phyloP scores from a whole-genome alignment of 1,139 yeast genomes.

The Blastobotrys aristatus region DNA sequence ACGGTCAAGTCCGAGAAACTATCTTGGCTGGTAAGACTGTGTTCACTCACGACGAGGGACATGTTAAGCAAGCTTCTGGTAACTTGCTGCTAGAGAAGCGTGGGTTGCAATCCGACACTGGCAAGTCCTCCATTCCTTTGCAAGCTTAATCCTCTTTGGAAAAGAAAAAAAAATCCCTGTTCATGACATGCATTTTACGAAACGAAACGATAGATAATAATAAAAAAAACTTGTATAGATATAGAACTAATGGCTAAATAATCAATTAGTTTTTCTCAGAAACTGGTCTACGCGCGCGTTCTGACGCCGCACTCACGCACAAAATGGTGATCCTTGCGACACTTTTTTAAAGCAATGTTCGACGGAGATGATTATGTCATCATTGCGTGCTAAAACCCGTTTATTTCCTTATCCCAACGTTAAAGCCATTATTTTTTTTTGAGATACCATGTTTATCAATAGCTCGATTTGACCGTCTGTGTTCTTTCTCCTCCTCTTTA shows the following conservation, averaged over 20 bases:
- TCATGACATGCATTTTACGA: background rate
- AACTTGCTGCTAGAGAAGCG: conserved; percentile 20
- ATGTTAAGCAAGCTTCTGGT: conserved; percentile 18
- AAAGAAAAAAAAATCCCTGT: background rate
- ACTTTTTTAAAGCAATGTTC: no score
- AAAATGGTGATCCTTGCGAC: no score
- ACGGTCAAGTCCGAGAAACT: conserved; percentile 74
- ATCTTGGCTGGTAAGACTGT: conserved; percentile 68
- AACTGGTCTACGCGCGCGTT: no score
- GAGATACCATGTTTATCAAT: no score
- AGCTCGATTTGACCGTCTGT: no score
- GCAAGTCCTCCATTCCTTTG: background rate
- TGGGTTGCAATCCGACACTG: background rate
- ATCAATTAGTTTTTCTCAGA: no score
- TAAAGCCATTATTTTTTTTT: no score
- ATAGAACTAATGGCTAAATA: background rate
- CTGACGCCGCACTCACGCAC: no score
- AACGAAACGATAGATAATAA: background rate
- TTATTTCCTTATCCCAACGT: no score
- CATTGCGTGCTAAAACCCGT: no score
- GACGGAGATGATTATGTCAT: no score
- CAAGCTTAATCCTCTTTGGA: background rate
- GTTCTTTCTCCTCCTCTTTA: no score
- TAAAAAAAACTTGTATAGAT: background rate
- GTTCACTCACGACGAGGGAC: conserved; percentile 38